phyloP scores from a whole-genome alignment of 2,329 filamentous ascomycete genomes.

The Fusarium sp. region DNA sequence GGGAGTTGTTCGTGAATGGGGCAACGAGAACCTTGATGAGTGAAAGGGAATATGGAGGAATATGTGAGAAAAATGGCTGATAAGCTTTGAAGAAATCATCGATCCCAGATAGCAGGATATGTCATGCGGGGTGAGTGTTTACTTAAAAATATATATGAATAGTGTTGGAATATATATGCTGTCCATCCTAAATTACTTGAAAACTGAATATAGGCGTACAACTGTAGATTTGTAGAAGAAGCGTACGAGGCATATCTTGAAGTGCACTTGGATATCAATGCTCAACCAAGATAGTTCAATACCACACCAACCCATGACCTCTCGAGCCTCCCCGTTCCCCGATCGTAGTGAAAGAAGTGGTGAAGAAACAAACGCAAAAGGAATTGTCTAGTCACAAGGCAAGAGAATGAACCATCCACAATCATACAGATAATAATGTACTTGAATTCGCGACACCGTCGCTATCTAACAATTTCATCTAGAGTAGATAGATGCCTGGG shows the following conservation, averaged over 20 bases:
- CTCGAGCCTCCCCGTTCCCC: background rate
- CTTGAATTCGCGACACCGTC: conserved; percentile 8
- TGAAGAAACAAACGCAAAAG: background rate
- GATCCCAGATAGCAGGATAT: background rate
- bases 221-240: too few species aligned
- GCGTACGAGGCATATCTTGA: background rate
- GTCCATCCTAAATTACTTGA: too few species aligned
- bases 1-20: conserved; percentile 3
- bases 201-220: too few species aligned
- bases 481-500: conserved; percentile 17
- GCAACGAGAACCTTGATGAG: background rate
- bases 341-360: background rate
- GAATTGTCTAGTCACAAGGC: background rate
- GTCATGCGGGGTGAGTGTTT: background rate
- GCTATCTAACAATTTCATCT: conserved; percentile 32
- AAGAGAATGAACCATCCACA: background rate
- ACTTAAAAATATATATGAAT: too few species aligned
- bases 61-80: background rate
- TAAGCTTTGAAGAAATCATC: background rate
- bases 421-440: background rate
- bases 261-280: background rate
- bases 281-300: background rate
- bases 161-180: too few species aligned
- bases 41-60: background rate
- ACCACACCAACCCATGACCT: background rate